phyloP scores from a whole-genome alignment of 192 early-diverging fungal genomes.

The Mortierella hygrophila region DNA sequence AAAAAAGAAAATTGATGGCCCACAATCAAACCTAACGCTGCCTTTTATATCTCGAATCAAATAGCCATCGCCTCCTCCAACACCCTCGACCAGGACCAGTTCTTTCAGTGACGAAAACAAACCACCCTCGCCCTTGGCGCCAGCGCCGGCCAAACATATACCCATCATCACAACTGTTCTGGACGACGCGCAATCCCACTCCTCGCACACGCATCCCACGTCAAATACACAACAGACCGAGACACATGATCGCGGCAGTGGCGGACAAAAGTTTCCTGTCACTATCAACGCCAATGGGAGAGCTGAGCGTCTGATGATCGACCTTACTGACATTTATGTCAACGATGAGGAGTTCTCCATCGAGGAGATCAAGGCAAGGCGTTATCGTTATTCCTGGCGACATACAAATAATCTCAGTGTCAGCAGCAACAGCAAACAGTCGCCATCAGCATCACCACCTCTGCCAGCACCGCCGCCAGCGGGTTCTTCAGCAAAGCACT shows the following conservation, averaged over 20 bases:
- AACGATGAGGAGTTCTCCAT: slow-evolving; percentile 19
- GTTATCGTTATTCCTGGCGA: not conserved
- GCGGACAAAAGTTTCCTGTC: slow-evolving; percentile 14
- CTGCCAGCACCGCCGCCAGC: not conserved
- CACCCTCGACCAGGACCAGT: not conserved
- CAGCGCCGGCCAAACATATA: not conserved
- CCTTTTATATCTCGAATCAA: too few relatives aligned
- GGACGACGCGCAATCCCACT: not conserved
- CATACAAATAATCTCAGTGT: not conserved
- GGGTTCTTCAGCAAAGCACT: not conserved
- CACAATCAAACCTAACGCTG: too few relatives aligned
- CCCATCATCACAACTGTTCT: not conserved
- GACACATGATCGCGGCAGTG: not conserved
- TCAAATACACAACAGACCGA: not conserved
- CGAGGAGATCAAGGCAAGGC: slow-evolving; percentile 27
- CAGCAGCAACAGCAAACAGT: not conserved
- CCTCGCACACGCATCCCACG: not conserved
- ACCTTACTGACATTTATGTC: slow-evolving; percentile 21
- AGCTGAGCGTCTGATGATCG: slow-evolving; percentile 22
- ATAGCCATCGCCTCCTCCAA: not conserved
- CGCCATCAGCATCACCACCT: not conserved
- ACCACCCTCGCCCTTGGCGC: not conserved
- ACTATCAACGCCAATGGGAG: not conserved
- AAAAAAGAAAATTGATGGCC: not conserved
- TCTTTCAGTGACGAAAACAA: not conserved